Conservation (phyloP, 1,139 yeast genomes). For the Debaryomyces psychrophilus region DNA sequence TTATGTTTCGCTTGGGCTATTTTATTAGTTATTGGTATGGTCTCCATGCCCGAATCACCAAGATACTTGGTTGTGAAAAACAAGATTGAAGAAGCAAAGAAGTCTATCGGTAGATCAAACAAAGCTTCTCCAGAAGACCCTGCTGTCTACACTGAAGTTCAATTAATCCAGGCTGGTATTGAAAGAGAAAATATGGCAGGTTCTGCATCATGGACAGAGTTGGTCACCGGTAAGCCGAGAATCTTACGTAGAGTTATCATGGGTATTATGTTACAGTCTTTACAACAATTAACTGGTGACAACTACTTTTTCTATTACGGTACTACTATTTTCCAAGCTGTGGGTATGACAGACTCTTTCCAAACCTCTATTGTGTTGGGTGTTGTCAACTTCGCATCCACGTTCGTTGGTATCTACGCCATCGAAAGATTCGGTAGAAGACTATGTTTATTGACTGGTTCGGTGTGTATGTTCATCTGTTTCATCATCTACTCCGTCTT, state of each 20-base stretch:
- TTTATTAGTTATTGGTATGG: slow-evolving; percentile 55
- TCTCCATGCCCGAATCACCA: slow-evolving; percentile 70
- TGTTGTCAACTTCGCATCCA: slow-evolving; percentile 75
- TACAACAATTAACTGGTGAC: slow-evolving; percentile 81
- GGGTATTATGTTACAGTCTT: slow-evolving; percentile 66
- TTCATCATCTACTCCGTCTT: slow-evolving; percentile 63
- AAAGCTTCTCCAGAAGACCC: slow-evolving; percentile 63
- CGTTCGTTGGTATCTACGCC: slow-evolving; percentile 65
- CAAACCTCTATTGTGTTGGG: slow-evolving; percentile 78
- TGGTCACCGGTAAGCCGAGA: slow-evolving; percentile 67
- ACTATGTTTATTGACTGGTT: slow-evolving; percentile 56
- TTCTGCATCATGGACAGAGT: slow-evolving; percentile 67
- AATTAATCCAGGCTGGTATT: slow-evolving; percentile 62
- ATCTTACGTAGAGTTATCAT: slow-evolving; percentile 64
- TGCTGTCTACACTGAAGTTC: slow-evolving; percentile 59
- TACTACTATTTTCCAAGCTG: slow-evolving; percentile 74
- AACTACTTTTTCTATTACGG: slow-evolving; percentile 84
- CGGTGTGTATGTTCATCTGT: slow-evolving; percentile 54
- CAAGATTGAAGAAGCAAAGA: slow-evolving; percentile 46
- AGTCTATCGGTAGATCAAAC: slow-evolving; percentile 63
- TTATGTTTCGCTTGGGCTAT: slow-evolving; percentile 60
- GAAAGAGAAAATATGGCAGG: slow-evolving; percentile 67
- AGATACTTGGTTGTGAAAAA: slow-evolving; percentile 44
- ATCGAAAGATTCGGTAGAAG: slow-evolving; percentile 78
- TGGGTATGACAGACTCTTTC: slow-evolving; percentile 74